Evolutionary conservation across 2,329 filamentous ascomycete genomes (phyloP), one percentile per base, ranked within the genome.

Genomic region (Cladosporium sp.): DNA sequence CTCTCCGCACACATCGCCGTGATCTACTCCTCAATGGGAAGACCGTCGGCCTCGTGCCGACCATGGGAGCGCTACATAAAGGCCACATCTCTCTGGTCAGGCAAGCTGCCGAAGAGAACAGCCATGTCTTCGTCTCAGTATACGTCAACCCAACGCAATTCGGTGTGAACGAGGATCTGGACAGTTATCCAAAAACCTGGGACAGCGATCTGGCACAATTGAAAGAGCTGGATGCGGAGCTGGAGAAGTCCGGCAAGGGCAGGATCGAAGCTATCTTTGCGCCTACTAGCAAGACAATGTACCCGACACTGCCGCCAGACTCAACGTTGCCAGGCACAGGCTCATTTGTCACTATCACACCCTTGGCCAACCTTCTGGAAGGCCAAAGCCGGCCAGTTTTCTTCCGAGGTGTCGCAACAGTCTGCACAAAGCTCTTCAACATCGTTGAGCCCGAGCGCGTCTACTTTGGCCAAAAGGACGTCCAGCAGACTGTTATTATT

Each of bases 141-240:
- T 98, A 92, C 68, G 87, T 98, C 63, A 98, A 98, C 69, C 93
- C 93, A 3, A 93, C 93, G 1, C 93, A 98, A 69, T 98, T 98
- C 66, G 92, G 92, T 27, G 74, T 88, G 18, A 80, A 83, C 50
- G 93, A 98, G 69, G 93, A 98, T 65, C 76, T 98, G 16, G 80
- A 80, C 38, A 89, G 84, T 55, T 98, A 98, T 67, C 93, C 93
- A 0, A 84, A 88, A 50, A 96, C 91, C 2, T 95, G 91, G 89
- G 83, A 86, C 12, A 69, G 78, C 35, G 93, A 98, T 67, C 73
- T 86, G 46, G 73, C 75, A 13, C 79, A 80, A 58, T 71, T 98
- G 35, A 76, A 81, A 30, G 64, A 72, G 36, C 72, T 97, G 36
- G 86, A 95, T 65, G 69, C 76, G 27, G 83, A 92, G 62, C 74